Percentiles rank a stretch among this genome's conserved stretches.
These are phyloP conservation scores for Hirsutella thompsonii DNA, from an alignment of 2,329 filamentous ascomycete species.

Conservation along the genomic window DNA sequence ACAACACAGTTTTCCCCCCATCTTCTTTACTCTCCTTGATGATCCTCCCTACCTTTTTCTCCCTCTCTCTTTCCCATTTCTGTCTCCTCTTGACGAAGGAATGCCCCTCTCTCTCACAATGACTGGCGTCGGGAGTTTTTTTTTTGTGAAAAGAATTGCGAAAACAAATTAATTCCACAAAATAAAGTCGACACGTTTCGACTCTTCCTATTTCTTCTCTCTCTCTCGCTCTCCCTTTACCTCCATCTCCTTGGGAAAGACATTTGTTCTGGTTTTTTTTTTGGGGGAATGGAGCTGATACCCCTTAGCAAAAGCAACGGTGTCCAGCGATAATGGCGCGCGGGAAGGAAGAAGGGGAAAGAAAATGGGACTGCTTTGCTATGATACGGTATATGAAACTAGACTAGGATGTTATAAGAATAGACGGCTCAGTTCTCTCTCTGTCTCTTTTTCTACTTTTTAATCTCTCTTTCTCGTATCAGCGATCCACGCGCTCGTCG, in stretches of 20 bases:
- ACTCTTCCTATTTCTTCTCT: no score
- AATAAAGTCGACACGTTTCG: background rate
- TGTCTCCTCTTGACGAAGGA: background rate
- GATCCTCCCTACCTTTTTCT: background rate
- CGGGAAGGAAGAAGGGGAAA: background rate
- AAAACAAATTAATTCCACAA: background rate
- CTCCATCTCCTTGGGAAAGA: no score
- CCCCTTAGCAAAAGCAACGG: background rate
- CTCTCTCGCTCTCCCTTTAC: no score
- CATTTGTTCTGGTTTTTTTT: no score
- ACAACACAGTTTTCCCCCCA: no score
- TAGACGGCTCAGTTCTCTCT: conserved; percentile 8
- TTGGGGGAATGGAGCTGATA: no score
- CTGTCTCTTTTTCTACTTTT: no score
- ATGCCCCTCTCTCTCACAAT: no score
- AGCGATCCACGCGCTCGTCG: background rate
- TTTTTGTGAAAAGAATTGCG: background rate
- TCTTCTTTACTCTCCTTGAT: background rate
- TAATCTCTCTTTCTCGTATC: no score
- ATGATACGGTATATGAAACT: background rate
- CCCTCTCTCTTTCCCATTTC: background rate
- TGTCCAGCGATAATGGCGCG: no score
- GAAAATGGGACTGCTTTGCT: background rate
- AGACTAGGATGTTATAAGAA: conserved; percentile 16
- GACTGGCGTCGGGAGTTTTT: background rate